Percentiles rank a stretch among this genome's conserved stretches.
Conservation (phyloP, 2,329 filamentous ascomycete species). For the Trichoderma koningii region DNA sequence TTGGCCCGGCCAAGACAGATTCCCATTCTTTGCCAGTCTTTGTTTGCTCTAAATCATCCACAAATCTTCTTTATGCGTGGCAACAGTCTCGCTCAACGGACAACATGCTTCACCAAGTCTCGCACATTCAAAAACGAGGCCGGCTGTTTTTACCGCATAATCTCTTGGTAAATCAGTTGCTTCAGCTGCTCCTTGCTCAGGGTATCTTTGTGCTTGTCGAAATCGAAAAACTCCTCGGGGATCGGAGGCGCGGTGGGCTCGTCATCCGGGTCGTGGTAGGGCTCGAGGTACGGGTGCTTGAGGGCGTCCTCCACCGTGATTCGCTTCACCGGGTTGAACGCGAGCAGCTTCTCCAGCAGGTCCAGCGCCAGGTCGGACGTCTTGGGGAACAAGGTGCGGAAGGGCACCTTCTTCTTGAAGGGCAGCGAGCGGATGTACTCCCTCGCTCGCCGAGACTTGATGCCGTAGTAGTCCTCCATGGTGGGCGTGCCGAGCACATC, state of each 20-base stretch:
- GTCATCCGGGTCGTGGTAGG: slow-evolving; percentile 97
- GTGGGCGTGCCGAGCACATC: slow-evolving; percentile 97
- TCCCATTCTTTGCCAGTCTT: slow-evolving; percentile 12
- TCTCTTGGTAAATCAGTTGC: slow-evolving; percentile 96
- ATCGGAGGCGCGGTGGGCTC: slow-evolving; percentile 96
- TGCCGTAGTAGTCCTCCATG: slow-evolving; percentile 99
- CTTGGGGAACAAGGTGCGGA: slow-evolving; percentile 96
- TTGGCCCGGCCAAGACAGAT: slow-evolving; percentile 9
- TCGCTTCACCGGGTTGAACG: slow-evolving; percentile 98
- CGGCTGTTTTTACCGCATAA: slow-evolving; percentile 61
- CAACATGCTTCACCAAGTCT: not conserved
- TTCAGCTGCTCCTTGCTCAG: slow-evolving; percentile 98
- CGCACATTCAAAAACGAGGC: not conserved
- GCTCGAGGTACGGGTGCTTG: slow-evolving; percentile 96
- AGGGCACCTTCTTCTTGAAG: slow-evolving; percentile 99
- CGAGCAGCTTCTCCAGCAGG: slow-evolving; percentile 89
- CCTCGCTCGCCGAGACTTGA: slow-evolving; percentile 94
- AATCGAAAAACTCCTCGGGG: slow-evolving; percentile 98
- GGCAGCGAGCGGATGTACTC: slow-evolving; percentile 98
- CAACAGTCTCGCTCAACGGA: not conserved
- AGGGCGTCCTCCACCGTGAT: slow-evolving; percentile 97
- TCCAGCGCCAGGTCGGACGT: slow-evolving; percentile 97
- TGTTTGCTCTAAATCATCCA: slow-evolving; percentile 13
- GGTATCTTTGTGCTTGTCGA: slow-evolving; percentile 99
- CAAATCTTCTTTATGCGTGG: not conserved